These are phyloP conservation scores for Saccharomyces paradoxus DNA, from an alignment of 805 yeast genomes.

Conservation along the genomic window DNA sequence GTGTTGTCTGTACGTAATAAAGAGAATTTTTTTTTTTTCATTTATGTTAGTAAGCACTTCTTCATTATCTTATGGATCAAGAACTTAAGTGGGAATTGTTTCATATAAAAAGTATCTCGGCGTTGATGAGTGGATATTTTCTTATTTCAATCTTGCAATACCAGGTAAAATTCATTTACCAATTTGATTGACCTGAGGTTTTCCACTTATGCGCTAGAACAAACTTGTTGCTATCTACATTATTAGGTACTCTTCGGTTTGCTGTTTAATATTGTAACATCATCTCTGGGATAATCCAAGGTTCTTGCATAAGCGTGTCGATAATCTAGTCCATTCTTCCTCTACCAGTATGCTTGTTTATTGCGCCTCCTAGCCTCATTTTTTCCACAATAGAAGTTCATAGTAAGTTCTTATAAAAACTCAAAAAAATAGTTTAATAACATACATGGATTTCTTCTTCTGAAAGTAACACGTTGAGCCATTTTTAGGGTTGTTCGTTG, in stretches of 20 bases:
- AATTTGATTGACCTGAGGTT: no score
- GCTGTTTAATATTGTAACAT: neutral
- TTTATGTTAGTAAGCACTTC: slow-evolving; percentile 3
- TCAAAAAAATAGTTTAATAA: slow-evolving; percentile 18
- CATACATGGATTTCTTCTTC: slow-evolving; percentile 99
- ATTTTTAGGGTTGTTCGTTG: slow-evolving; percentile 40
- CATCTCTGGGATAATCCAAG: neutral
- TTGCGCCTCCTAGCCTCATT: neutral
- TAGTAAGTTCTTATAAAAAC: neutral
- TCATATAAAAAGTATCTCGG: neutral
- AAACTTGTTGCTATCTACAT: neutral
- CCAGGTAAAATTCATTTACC: no score
- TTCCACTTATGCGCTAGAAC: neutral
- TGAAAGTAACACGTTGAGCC: slow-evolving; percentile 99
- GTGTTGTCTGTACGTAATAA: slow-evolving; percentile 70
- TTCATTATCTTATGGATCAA: neutral
- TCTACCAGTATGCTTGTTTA: neutral
- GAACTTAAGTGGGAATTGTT: neutral
- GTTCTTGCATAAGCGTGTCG: neutral
- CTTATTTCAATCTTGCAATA: no score
- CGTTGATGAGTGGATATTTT: no score
- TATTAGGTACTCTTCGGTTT: neutral
- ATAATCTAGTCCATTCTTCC: neutral
- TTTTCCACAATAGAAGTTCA: neutral
- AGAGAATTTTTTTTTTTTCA: neutral